Evolutionary conservation across 805 yeast genomes (phyloP).

Genomic region (Starmera caribaea): DNA sequence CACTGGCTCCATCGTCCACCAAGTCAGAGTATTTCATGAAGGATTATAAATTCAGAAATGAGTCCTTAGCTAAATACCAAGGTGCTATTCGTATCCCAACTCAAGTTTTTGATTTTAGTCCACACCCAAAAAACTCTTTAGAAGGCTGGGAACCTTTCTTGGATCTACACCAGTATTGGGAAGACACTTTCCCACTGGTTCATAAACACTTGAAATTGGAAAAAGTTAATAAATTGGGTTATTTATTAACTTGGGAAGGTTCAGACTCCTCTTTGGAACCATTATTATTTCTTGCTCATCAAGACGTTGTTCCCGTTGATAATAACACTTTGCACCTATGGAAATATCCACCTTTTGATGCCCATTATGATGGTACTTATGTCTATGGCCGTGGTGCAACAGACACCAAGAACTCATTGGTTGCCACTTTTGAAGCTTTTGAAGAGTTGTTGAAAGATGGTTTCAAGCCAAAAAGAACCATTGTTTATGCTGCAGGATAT

Average conservation of each 20-base stretch:
- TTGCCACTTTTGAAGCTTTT: constrained; percentile 54
- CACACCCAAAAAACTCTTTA: constrained; percentile 20
- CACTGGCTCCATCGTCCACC: constrained; percentile 16
- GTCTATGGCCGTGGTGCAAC: constrained; percentile 70
- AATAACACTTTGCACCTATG: constrained; percentile 45
- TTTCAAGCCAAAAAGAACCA: constrained; percentile 46
- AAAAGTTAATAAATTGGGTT: constrained; percentile 53
- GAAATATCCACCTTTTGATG: constrained; percentile 59
- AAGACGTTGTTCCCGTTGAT: constrained; percentile 78
- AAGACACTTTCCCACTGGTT: constrained; percentile 46
- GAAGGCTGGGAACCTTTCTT: constrained; percentile 26
- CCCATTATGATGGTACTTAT: constrained; percentile 49
- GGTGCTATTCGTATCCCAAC: constrained; percentile 62
- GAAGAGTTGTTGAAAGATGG: constrained; percentile 40
- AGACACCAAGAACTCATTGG: constrained; percentile 63
- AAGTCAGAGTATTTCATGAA: constrained; percentile 17
- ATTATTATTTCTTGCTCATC: constrained; percentile 64
- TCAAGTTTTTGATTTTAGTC: constrained; percentile 45
- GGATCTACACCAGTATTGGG: constrained; percentile 43
- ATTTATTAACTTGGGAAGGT: constrained; percentile 61
- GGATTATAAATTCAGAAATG: constrained; percentile 27
- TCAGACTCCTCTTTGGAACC: constrained; percentile 44
- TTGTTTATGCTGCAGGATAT: constrained; percentile 58
- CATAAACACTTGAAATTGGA: constrained; percentile 37
- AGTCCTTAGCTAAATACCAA: constrained; percentile 35